Evolutionary conservation across 495 filamentous ascomycete genomes (phyloP).

Genomic region (Talaromyces thailandensis): DNA sequence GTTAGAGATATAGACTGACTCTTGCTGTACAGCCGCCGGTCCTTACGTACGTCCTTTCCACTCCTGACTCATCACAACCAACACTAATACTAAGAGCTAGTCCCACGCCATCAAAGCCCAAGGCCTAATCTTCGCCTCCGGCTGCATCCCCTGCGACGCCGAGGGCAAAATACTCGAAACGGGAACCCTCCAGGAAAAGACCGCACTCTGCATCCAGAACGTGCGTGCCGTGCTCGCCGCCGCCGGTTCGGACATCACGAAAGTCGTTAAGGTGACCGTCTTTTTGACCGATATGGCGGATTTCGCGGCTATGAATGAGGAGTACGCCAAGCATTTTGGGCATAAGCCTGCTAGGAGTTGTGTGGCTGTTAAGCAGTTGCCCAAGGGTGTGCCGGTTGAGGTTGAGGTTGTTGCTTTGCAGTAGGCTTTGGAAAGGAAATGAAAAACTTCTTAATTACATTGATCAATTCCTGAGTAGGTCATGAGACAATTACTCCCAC

Average conservation of each 20-base stretch:
- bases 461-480: not conserved
- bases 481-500: not conserved
- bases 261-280: conserved; percentile 67
- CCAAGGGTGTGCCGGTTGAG: conserved; percentile 84
- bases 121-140: conserved; percentile 80
- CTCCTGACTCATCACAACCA: not conserved
- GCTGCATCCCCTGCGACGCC: conserved; percentile 78
- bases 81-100: conserved; percentile 35
- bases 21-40: conserved; percentile 39
- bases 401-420: conserved; percentile 77
- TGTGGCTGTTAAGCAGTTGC: conserved; percentile 81
- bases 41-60: conserved; percentile 42
- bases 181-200: conserved; percentile 70
- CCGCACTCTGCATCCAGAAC: conserved; percentile 65
- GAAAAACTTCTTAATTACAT: not conserved
- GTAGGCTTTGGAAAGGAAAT: conserved; percentile 6
- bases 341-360: conserved; percentile 90
- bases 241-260: conserved; percentile 65
- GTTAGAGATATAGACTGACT: not conserved
- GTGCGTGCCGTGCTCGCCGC: conserved; percentile 67
- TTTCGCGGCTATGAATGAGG: conserved; percentile 79
- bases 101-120: conserved; percentile 85
- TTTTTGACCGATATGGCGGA: conserved; percentile 81
- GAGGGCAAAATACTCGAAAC: conserved; percentile 58
- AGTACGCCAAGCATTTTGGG: conserved; percentile 79